These are phyloP conservation scores for Melanomma pulvis-pyrius DNA, from an alignment of 495 filamentous ascomycete genomes.

Conservation along the genomic window DNA sequence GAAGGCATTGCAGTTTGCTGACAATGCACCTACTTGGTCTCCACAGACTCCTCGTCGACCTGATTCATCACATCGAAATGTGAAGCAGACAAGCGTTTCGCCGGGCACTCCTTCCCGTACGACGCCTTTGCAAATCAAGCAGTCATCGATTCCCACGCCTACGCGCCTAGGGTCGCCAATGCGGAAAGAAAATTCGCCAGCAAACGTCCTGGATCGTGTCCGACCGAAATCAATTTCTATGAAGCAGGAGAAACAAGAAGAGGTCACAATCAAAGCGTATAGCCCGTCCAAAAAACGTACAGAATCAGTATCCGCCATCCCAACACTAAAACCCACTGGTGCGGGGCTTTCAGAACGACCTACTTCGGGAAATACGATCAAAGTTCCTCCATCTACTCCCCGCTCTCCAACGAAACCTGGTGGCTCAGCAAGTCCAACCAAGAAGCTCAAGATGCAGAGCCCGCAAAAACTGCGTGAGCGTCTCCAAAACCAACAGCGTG, in stretches of 20 bases:
- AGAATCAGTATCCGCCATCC: slow-evolving; percentile 56
- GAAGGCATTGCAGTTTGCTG: slow-evolving; percentile 51
- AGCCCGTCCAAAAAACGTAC: slow-evolving; percentile 53
- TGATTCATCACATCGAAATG: slow-evolving; percentile 17
- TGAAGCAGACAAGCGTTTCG: slow-evolving; percentile 36
- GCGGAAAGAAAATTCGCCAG: slow-evolving; percentile 46
- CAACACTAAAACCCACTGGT: slow-evolving; percentile 45
- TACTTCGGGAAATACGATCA: slow-evolving; percentile 46
- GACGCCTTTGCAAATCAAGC: slow-evolving; percentile 31
- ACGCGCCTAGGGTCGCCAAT: slow-evolving; percentile 40
- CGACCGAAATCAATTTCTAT: slow-evolving; percentile 18
- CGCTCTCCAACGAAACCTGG: slow-evolving; percentile 25
- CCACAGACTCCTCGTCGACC: slow-evolving; percentile 37
- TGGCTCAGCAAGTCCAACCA: slow-evolving; percentile 8
- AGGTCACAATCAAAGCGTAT: slow-evolving; percentile 47
- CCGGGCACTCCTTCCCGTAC: slow-evolving; percentile 37
- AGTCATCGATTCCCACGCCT: slow-evolving; percentile 33
- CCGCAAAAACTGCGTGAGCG: slow-evolving; percentile 92
- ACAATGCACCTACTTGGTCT: slow-evolving; percentile 36
- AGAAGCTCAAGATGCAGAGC: slow-evolving; percentile 80
- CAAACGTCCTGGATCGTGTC: slow-evolving; percentile 31
- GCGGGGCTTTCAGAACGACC: slow-evolving; percentile 58
- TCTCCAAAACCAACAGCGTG: slow-evolving; percentile 75
- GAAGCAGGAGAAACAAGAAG: slow-evolving; percentile 13
- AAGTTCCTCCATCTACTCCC: slow-evolving; percentile 27